These are phyloP conservation scores for Elsinoe fawcettii DNA, from an alignment of 2,329 filamentous ascomycete genomes.

Conservation along the genomic window DNA sequence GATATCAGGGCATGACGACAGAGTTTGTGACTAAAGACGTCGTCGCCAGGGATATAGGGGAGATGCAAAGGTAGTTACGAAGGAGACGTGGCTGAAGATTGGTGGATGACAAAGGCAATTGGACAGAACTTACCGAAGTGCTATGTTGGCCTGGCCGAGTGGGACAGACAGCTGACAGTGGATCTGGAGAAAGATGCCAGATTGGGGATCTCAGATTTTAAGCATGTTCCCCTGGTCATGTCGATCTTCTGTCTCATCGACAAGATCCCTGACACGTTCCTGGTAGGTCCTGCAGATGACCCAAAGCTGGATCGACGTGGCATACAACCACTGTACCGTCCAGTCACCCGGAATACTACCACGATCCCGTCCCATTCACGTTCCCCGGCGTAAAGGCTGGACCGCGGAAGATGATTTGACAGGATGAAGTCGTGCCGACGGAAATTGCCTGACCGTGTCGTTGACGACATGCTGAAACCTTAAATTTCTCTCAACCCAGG, in stretches of 20 bases:
- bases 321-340: not conserved
- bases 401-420: not conserved
- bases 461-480: slow-evolving; percentile 10
- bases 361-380: not conserved
- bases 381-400: not conserved
- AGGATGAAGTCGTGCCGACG: not conserved
- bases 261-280: not conserved
- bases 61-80: not conserved
- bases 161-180: not conserved
- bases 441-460: not conserved
- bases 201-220: not conserved
- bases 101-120: not conserved
- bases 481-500: not conserved
- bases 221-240: not conserved
- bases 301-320: not conserved
- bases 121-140: not conserved
- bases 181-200: slow-evolving; percentile 1
- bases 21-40: not conserved
- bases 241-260: not conserved
- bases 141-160: not conserved
- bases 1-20: not conserved
- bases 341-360: not conserved
- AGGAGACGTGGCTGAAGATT: not conserved
- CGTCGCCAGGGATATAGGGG: not conserved
- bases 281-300: not conserved